A percentile compares a stretch with the other conserved stretches of the same genome.
Conservation (phyloP, 2,329 filamentous ascomycete species). For the Sporothrix globosa region DNA sequence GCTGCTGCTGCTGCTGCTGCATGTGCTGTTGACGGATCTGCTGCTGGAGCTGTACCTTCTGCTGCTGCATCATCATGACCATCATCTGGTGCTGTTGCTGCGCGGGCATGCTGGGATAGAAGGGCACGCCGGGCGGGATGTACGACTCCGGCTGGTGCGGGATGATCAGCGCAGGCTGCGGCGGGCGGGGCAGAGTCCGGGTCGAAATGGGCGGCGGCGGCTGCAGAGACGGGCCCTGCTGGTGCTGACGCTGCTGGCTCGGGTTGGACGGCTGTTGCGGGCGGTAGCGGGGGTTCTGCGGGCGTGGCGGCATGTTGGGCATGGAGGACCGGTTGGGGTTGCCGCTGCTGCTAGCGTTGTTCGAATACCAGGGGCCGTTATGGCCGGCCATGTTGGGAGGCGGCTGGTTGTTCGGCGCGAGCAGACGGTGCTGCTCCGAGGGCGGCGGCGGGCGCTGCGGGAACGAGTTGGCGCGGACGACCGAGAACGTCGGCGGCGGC, state of each 20-base stretch:
- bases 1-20: constrained; percentile 24
- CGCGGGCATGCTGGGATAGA: constrained; percentile 8
- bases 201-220: constrained; percentile 24
- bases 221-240: constrained; percentile 10
- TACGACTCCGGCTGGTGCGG: constrained; percentile 26
- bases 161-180: constrained; percentile 31
- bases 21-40: constrained; percentile 25
- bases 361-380: neutral
- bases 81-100: constrained; percentile 31
- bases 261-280: constrained; percentile 15
- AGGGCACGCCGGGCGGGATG: constrained; percentile 14
- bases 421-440: constrained; percentile 31
- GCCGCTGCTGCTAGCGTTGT: neutral
- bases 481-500: constrained; percentile 17
- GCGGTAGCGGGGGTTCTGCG: constrained; percentile 15
- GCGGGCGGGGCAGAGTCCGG: constrained; percentile 31
- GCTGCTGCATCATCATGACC: constrained; percentile 29
- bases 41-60: constrained; percentile 29
- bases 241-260: neutral
- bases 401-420: constrained; percentile 4
- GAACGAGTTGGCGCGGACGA: constrained; percentile 17
- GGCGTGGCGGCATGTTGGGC: constrained; percentile 14
- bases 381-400: neutral
- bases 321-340: constrained; percentile 8
- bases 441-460: constrained; percentile 34